phyloP scores from a whole-genome alignment of 192 early-diverging fungal species.

The Borealophlyctis nickersoniae region DNA sequence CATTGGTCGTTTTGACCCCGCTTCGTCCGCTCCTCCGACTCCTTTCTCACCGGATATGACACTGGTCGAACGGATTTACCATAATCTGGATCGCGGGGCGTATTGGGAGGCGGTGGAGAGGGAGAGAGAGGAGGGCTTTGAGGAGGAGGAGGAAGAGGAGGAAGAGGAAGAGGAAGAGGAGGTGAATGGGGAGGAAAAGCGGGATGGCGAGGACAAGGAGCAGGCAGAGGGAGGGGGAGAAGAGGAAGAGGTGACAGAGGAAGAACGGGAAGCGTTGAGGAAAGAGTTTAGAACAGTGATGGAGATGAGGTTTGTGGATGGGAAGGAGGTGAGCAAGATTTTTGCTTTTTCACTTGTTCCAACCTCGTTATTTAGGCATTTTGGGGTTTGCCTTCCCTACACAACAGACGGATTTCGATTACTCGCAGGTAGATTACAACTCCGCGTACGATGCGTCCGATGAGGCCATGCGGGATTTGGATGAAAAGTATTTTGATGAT shows the following conservation, averaged over 20 bases:
- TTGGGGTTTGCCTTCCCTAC: not conserved
- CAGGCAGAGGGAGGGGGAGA: constrained; percentile 12
- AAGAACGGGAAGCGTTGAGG: not conserved
- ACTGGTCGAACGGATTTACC: constrained; percentile 12
- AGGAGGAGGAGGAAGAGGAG: constrained; percentile 27
- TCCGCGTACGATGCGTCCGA: constrained; percentile 13
- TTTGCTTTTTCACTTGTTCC: not conserved
- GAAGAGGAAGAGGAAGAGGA: constrained; percentile 34
- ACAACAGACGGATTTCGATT: constrained; percentile 18
- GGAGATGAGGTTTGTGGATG: constrained; percentile 11
- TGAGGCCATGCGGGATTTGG: constrained; percentile 4
- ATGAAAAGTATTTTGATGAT: constrained; percentile 17
- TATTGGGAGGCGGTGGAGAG: constrained; percentile 8
- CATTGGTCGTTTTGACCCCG: not conserved
- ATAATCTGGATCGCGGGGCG: constrained; percentile 10
- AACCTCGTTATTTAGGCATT: not conserved
- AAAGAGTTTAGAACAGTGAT: constrained; percentile 9
- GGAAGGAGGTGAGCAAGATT: constrained; percentile 6
- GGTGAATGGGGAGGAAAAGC: constrained; percentile 7
- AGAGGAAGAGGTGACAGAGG: not conserved
- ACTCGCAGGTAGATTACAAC: constrained; percentile 10
- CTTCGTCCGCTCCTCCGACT: not conserved
- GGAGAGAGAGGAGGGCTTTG: not conserved
- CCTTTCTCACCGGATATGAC: constrained; percentile 9
- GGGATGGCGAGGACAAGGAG: constrained; percentile 28